phyloP scores from a whole-genome alignment of 345 rosid genomes.

The Boechera divaricarpa region DNA sequence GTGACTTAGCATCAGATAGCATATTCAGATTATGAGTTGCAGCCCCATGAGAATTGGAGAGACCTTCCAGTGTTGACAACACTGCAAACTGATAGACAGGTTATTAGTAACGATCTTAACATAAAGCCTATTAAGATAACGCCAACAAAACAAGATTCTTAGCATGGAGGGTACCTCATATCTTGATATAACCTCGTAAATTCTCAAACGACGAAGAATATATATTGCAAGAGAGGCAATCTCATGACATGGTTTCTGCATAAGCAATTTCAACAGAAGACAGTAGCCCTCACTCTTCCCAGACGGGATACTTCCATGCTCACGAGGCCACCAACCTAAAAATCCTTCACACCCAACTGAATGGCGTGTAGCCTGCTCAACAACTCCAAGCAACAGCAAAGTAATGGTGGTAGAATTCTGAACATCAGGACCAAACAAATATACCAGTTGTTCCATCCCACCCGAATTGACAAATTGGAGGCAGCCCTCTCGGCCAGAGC shows the following conservation, averaged over 20 bases:
- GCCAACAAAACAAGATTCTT: not conserved
- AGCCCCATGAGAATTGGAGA: slow-evolving; percentile 51
- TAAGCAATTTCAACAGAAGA: slow-evolving; percentile 72
- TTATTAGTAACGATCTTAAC: slow-evolving; percentile 37
- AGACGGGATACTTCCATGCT: slow-evolving; percentile 75
- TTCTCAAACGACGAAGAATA: slow-evolving; percentile 85
- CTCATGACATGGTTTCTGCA: slow-evolving; percentile 86
- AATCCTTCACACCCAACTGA: slow-evolving; percentile 92
- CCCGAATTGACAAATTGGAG: slow-evolving; percentile 84
- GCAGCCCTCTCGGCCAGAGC: slow-evolving; percentile 93
- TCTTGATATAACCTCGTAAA: slow-evolving; percentile 89
- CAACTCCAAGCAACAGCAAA: slow-evolving; percentile 74
- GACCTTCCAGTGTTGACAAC: slow-evolving; percentile 64
- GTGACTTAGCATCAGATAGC: slow-evolving; percentile 69
- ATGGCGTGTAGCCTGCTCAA: slow-evolving; percentile 91
- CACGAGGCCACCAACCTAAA: slow-evolving; percentile 98
- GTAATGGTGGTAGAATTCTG: slow-evolving; percentile 61
- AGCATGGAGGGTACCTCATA: slow-evolving; percentile 68
- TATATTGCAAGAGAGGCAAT: slow-evolving; percentile 77
- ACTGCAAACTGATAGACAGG: slow-evolving; percentile 68
- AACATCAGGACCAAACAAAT: slow-evolving; percentile 54
- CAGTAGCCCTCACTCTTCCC: slow-evolving; percentile 78
- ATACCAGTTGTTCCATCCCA: slow-evolving; percentile 77
- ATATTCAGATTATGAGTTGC: slow-evolving; percentile 48
- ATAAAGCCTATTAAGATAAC: slow-evolving; percentile 16